phyloP scores from a whole-genome alignment of 371 early-diverging fungal species.

The Mortierella polycephala region DNA sequence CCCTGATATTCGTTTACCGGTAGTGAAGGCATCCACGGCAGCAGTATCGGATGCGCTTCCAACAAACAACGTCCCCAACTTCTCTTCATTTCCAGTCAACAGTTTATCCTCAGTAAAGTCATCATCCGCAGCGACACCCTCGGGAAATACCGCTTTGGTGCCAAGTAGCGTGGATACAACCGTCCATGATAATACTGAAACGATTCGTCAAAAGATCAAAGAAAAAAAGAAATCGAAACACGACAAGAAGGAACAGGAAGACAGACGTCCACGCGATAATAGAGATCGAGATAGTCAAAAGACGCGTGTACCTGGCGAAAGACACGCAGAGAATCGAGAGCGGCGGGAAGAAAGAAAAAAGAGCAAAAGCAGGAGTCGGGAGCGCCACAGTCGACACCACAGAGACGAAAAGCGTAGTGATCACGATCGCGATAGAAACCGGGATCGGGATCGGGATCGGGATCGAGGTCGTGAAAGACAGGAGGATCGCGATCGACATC shows the following conservation, averaged over 20 bases:
- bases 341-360: slow-evolving; percentile 13
- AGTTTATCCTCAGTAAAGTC: not conserved
- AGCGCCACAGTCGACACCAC: not conserved
- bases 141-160: too few species aligned
- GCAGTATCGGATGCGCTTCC: not conserved
- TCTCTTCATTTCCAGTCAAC: slow-evolving; percentile 31
- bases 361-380: slow-evolving; percentile 16
- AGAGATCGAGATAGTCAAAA: not conserved
- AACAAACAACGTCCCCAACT: slow-evolving; percentile 9
- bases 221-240: slow-evolving; percentile 11
- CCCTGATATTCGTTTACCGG: slow-evolving; percentile 20
- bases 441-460: slow-evolving; percentile 10
- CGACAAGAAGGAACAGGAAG: slow-evolving; percentile 7
- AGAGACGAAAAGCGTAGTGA: slow-evolving; percentile 6
- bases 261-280: slow-evolving; percentile 1
- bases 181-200: not conserved
- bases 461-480: slow-evolving; percentile 7
- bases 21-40: not conserved
- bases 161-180: too few species aligned
- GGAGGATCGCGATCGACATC: not conserved
- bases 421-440: slow-evolving; percentile 2
- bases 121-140: not conserved
- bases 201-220: not conserved
- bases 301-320: not conserved
- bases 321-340: slow-evolving; percentile 6